Percentiles rank a stretch among this genome's conserved stretches.
Evolutionary conservation across 2,329 filamentous ascomycete species (phyloP).

Genomic region (Claviceps sorghi): DNA sequence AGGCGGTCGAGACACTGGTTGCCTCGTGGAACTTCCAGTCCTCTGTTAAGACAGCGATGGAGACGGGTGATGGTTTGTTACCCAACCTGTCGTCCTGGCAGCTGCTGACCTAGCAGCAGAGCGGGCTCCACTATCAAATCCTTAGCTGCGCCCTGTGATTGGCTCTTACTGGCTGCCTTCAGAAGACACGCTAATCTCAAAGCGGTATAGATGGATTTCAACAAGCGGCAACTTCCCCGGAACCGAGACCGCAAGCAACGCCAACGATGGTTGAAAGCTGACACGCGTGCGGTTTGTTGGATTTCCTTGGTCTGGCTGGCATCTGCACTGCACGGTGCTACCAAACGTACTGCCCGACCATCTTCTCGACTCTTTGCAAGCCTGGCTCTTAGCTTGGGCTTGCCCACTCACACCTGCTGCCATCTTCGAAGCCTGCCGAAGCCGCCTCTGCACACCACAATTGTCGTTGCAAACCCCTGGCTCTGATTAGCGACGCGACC

Average conservation of each 20-base stretch:
- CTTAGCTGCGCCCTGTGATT: not conserved
- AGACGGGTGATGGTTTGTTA: not conserved
- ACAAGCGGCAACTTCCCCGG: not conserved
- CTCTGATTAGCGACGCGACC: not conserved
- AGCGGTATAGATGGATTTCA: not conserved
- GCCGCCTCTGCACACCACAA: not conserved
- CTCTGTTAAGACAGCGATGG: not conserved
- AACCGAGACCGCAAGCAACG: not conserved
- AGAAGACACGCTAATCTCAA: not conserved
- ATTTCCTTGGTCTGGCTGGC: not conserved
- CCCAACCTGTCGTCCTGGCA: not conserved
- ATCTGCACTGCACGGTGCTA: not conserved
- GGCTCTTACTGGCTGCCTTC: not conserved
- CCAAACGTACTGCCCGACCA: not conserved
- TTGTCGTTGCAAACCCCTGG: not conserved
- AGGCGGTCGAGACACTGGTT: not conserved
- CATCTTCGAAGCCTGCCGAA: not conserved
- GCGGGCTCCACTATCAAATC: not conserved
- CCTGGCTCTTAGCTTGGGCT: constrained; percentile 2
- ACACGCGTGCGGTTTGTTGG: constrained; percentile 1
- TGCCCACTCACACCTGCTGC: constrained; percentile 5
- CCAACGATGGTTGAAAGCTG: constrained; percentile 1
- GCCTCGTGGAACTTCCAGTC: not conserved
- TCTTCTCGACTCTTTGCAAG: not conserved
- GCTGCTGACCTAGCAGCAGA: not conserved